Conservation (phyloP, 495 filamentous ascomycete species). For the Podospora conica region DNA sequence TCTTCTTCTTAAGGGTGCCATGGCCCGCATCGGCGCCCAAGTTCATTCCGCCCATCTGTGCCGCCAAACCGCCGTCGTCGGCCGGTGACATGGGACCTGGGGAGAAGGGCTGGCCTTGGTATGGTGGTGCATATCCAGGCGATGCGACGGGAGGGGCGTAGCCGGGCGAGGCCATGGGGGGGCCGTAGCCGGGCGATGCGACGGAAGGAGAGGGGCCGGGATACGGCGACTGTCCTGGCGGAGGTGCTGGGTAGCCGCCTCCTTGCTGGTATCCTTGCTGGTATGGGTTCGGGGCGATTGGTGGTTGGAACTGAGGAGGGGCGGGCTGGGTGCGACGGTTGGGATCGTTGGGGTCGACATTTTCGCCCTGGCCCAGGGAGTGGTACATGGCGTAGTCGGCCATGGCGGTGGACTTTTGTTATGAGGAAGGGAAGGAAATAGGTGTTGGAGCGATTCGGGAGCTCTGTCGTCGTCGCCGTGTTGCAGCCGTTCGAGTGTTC, state of each 20-base stretch:
- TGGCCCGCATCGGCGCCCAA: constrained; percentile 54
- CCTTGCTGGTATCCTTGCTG: constrained; percentile 64
- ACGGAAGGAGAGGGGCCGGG: constrained; percentile 29
- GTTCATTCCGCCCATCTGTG: constrained; percentile 82
- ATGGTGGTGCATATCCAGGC: background rate
- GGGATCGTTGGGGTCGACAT: constrained; percentile 56
- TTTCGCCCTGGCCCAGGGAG: constrained; percentile 57
- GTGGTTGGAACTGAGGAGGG: constrained; percentile 51
- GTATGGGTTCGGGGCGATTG: constrained; percentile 48
- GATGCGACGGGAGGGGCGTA: constrained; percentile 13
- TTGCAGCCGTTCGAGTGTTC: background rate
- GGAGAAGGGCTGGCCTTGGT: background rate
- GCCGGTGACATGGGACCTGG: constrained; percentile 6
- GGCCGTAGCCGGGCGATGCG: constrained; percentile 31
- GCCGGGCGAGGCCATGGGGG: constrained; percentile 24
- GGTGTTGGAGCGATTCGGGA: background rate
- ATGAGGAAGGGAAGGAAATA: background rate
- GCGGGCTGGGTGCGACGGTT: constrained; percentile 52
- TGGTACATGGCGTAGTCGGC: constrained; percentile 75
- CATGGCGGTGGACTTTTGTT: constrained; percentile 40
- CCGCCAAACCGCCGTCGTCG: constrained; percentile 57
- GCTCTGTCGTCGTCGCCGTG: background rate
- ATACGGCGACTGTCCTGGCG: constrained; percentile 12
- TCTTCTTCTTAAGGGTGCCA: constrained; percentile 59
- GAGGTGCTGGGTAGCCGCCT: constrained; percentile 35